Conservation (phyloP, 768 basidiomycete species). For the Solioccasus polychromus region DNA sequence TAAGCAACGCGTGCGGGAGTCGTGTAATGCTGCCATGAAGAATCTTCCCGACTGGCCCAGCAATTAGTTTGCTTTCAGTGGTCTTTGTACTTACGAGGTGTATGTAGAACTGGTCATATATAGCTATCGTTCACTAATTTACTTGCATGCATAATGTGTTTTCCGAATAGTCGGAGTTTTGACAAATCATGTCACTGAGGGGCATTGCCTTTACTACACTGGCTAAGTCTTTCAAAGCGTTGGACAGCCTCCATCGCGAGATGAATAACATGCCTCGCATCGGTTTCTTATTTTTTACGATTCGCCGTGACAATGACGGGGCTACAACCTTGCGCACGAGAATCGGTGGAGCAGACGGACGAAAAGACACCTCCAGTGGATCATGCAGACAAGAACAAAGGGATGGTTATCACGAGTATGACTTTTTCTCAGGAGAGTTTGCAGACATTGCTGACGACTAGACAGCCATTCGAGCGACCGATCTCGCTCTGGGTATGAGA, state of each 20-base stretch:
- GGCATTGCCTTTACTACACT: no score
- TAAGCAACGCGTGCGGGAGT: constrained; percentile 73
- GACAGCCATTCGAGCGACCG: constrained; percentile 3
- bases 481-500: neutral
- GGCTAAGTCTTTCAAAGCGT: no score
- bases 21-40: constrained; percentile 70
- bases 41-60: constrained; percentile 74
- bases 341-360: no score
- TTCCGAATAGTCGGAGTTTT: no score
- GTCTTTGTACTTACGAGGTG: neutral
- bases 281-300: no score
- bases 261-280: no score
- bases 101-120: neutral
- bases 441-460: neutral
- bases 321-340: no score
- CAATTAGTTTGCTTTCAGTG: constrained; percentile 10
- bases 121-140: constrained; percentile 5
- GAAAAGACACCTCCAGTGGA: no score
- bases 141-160: constrained; percentile 6
- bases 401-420: neutral
- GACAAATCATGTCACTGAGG: no score
- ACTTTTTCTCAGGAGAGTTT: neutral
- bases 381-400: neutral
- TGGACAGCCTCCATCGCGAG: no score
- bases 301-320: no score